Percentiles rank a stretch among this genome's conserved stretches.
Conservation (phyloP, 148 eudicot genomes). For the Chenopodium berlandieri region DNA sequence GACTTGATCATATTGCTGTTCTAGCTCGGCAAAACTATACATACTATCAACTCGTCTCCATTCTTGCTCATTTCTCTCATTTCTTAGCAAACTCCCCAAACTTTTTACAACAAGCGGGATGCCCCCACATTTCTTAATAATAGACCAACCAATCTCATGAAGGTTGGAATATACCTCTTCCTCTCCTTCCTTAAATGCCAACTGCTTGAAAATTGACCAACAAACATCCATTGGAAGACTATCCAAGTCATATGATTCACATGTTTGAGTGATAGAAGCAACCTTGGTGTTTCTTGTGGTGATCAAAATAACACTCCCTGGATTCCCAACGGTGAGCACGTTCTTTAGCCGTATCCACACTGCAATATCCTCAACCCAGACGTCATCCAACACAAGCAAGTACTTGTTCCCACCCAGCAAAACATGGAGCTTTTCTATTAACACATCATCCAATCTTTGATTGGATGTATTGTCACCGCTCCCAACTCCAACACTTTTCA, state of each 20-base stretch:
- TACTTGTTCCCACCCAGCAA: too few species aligned
- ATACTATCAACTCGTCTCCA: neutral
- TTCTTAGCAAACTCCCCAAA: slow-evolving; percentile 30
- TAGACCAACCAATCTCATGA: slow-evolving; percentile 19
- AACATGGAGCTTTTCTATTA: too few species aligned
- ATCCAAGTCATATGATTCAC: neutral
- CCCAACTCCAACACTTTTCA: too few species aligned
- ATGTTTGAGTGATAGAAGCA: slow-evolving; percentile 12
- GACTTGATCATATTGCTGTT: neutral
- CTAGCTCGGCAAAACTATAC: too few species aligned
- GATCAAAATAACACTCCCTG: too few species aligned
- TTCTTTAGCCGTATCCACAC: too few species aligned
- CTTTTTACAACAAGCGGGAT: slow-evolving; percentile 39
- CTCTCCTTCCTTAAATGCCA: neutral
- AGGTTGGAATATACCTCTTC: too few species aligned
- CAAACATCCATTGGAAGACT: slow-evolving; percentile 14
- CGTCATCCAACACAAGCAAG: too few species aligned
- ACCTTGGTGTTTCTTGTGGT: neutral
- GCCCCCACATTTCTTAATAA: slow-evolving; percentile 34
- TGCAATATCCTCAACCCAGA: too few species aligned
- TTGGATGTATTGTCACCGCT: too few species aligned
- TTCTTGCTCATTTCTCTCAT: slow-evolving; percentile 18
- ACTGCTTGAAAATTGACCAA: slow-evolving; percentile 21
- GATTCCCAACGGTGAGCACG: too few species aligned
- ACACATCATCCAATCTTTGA: too few species aligned